phyloP scores from a whole-genome alignment of 371 early-diverging fungal genomes.

The Batkoa obscura region DNA sequence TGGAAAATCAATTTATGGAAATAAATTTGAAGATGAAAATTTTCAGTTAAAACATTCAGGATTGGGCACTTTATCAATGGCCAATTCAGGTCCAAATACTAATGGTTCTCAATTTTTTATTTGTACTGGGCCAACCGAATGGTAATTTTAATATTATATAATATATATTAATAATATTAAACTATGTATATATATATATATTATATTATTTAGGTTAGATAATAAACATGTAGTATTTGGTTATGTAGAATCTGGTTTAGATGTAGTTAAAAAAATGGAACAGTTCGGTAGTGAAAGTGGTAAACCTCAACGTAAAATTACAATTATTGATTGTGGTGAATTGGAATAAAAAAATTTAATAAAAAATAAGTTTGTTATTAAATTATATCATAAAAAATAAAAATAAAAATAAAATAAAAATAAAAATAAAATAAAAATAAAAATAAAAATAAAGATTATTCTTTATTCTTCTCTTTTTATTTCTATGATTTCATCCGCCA shows the following conservation, averaged over 20 bases:
- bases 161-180: no score
- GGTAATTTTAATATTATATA: conserved; percentile 25
- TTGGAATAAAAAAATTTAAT: no score
- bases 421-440: no score
- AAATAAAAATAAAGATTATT: no score
- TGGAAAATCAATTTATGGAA: conserved; percentile 79
- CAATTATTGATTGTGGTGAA: conserved; percentile 58
- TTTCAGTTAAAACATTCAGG: conserved; percentile 36
- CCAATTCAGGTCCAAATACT: conserved; percentile 82
- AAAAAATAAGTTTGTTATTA: no score
- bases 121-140: conserved; percentile 58
- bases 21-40: conserved; percentile 82
- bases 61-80: conserved; percentile 78
- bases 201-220: conserved; percentile 88
- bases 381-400: no score
- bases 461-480: no score
- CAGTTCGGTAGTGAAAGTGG: conserved; percentile 53
- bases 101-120: conserved; percentile 97
- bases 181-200: no score
- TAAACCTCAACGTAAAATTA: conserved; percentile 33
- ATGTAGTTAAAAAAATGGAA: conserved; percentile 58
- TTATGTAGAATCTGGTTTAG: conserved; percentile 54
- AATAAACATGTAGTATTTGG: conserved; percentile 99
- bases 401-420: no score
- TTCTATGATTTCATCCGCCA: no score